Evolutionary conservation across 371 early-diverging fungal genomes (phyloP).

Genomic region (Mortierella sp.): DNA sequence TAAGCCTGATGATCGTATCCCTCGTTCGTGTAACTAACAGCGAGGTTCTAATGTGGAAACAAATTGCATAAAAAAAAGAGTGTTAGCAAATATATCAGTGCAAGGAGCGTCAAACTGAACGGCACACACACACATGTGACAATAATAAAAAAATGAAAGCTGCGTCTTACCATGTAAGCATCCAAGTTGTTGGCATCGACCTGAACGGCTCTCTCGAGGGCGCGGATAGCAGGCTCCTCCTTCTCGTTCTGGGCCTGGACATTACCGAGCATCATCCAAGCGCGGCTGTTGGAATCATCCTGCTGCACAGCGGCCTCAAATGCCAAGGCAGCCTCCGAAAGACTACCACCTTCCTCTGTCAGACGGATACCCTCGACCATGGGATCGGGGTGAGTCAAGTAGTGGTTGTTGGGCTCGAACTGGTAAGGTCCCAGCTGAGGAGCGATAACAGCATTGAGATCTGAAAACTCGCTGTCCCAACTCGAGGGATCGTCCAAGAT

Average conservation of each 20-base stretch:
- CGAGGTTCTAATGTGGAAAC: conserved; percentile 68
- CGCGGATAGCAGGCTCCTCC: conserved; percentile 87
- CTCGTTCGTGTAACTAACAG: conserved; percentile 97
- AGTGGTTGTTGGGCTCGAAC: conserved; percentile 86
- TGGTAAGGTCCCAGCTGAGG: conserved; percentile 78
- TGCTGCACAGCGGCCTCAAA: conserved; percentile 87
- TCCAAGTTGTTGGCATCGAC: conserved; percentile 74
- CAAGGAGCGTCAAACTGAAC: not conserved
- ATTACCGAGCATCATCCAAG: conserved; percentile 87
- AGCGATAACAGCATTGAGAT: conserved; percentile 57
- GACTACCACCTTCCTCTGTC: conserved; percentile 66
- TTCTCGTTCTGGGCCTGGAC: conserved; percentile 92
- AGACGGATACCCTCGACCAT: conserved; percentile 67
- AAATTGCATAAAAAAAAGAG: not conserved
- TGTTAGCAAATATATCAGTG: not conserved
- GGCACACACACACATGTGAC: not conserved
- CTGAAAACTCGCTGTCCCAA: conserved; percentile 75
- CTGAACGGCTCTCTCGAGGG: conserved; percentile 78
- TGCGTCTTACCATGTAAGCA: conserved; percentile 71
- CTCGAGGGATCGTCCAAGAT: conserved; percentile 60
- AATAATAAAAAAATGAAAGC: not conserved
- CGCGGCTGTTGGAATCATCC: conserved; percentile 76
- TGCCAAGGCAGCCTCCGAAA: conserved; percentile 83
- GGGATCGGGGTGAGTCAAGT: conserved; percentile 66
- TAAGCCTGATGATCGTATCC: conserved; percentile 85